phyloP scores from a whole-genome alignment of 2,329 filamentous ascomycete species.

The Parastagonospora avenae region DNA sequence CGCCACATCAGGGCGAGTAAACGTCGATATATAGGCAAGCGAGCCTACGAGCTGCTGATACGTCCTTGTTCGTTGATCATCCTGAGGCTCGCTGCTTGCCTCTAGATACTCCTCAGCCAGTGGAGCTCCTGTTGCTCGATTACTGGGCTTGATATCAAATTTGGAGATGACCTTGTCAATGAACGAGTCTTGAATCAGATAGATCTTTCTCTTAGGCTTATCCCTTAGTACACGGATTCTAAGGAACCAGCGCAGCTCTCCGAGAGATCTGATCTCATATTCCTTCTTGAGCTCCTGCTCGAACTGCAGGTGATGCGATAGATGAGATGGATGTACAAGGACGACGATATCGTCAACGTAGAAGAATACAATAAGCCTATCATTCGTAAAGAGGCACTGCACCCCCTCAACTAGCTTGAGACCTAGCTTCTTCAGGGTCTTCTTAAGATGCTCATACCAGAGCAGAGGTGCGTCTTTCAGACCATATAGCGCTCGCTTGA shows the following conservation, averaged over 20 bases:
- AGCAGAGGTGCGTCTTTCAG: not conserved
- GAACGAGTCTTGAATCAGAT: not conserved
- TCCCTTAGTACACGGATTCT: not conserved
- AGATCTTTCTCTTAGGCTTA: not conserved
- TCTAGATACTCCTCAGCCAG: too few species aligned
- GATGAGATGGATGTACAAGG: not conserved
- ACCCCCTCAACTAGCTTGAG: not conserved
- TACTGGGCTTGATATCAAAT: too few species aligned
- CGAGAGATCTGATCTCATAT: not conserved
- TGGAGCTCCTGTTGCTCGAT: too few species aligned
- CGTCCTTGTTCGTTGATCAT: constrained; percentile 11
- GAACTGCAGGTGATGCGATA: not conserved
- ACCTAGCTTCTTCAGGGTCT: not conserved
- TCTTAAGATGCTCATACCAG: not conserved
- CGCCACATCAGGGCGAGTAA: constrained; percentile 20
- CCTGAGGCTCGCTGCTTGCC: constrained; percentile 7
- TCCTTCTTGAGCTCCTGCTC: not conserved
- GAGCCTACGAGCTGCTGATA: constrained; percentile 15
- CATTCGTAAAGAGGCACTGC: not conserved
- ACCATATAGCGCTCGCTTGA: not conserved
- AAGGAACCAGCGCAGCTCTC: not conserved
- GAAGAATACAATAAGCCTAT: not conserved
- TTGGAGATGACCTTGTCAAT: too few species aligned
- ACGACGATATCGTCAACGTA: not conserved
- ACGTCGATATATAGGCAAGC: constrained; percentile 14